These are phyloP conservation scores for Erysimum pusillum DNA, from an alignment of 441 rosid species.

Conservation along the genomic window DNA sequence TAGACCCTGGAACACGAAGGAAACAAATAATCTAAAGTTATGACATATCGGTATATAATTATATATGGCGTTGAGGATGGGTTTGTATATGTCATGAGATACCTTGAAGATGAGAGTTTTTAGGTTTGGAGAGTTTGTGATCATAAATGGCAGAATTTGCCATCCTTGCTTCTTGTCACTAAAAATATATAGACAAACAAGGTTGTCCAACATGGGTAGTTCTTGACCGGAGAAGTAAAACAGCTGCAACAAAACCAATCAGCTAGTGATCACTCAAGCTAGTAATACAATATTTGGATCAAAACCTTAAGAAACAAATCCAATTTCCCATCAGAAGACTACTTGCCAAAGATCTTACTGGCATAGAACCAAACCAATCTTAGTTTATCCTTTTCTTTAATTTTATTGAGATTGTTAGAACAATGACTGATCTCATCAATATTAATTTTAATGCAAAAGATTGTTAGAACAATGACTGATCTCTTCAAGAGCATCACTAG, in stretches of 20 bases:
- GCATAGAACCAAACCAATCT: not conserved
- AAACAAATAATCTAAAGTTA: too few species aligned
- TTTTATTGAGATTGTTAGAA: not conserved
- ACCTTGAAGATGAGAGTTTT: slow-evolving; percentile 25
- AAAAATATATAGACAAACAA: slow-evolving; percentile 6
- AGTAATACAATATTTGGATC: not conserved
- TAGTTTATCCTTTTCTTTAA: not conserved
- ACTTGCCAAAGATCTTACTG: not conserved
- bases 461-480: too few species aligned
- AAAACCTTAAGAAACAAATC: not conserved
- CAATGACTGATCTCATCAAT: slow-evolving; percentile 1
- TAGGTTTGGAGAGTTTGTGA: slow-evolving; percentile 29
- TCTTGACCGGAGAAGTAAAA: slow-evolving; percentile 2
- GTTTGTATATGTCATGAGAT: slow-evolving; percentile 8
- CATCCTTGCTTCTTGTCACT: slow-evolving; percentile 8
- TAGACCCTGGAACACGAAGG: too few species aligned
- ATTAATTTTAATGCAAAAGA: too few species aligned
- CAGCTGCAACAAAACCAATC: slow-evolving; percentile 17
- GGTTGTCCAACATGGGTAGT: not conserved
- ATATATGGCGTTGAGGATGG: not conserved
- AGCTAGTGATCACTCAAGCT: not conserved
- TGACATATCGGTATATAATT: not conserved
- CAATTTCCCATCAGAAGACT: not conserved
- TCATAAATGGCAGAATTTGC: slow-evolving; percentile 13
- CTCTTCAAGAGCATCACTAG: not conserved